Evolutionary conservation across 257 asterid species (phyloP).

Genomic region (Penstemon eatonii): DNA sequence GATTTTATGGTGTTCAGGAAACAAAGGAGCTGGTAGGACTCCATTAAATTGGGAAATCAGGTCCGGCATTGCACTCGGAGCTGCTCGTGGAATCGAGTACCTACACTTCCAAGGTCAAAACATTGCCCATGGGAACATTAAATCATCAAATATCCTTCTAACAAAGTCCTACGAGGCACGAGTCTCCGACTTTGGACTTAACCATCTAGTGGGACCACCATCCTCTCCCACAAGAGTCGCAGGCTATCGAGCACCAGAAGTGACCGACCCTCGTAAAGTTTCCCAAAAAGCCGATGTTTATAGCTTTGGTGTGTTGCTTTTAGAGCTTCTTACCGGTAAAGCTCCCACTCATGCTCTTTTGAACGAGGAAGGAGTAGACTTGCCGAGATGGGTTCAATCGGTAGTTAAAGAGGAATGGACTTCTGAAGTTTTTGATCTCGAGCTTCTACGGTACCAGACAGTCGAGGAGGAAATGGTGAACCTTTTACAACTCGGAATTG

Average conservation of each 20-base stretch:
- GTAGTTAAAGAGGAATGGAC: conserved; percentile 81
- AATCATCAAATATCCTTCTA: conserved; percentile 80
- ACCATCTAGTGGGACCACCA: conserved; percentile 69
- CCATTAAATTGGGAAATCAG: conserved; percentile 78
- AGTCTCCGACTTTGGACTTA: conserved; percentile 75
- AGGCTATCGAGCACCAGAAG: conserved; percentile 89
- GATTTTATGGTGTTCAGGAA: conserved; percentile 44
- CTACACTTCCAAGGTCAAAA: conserved; percentile 60
- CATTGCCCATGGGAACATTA: conserved; percentile 76
- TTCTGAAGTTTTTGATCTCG: conserved; percentile 75
- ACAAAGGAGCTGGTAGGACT: conserved; percentile 76
- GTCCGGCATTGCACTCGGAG: conserved; percentile 68
- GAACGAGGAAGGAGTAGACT: conserved; percentile 82
- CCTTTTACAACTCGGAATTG: conserved; percentile 77
- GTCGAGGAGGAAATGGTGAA: conserved; percentile 82
- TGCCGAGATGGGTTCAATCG: conserved; percentile 87
- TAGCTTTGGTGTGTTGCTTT: conserved; percentile 66
- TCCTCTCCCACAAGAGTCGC: conserved; percentile 68
- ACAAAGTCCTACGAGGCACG: conserved; percentile 62
- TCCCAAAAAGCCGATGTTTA: conserved; percentile 80
- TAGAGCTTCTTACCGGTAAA: conserved; percentile 85
- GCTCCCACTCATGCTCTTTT: conserved; percentile 81
- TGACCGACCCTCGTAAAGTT: conserved; percentile 73
- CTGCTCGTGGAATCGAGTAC: conserved; percentile 74
- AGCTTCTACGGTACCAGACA: conserved; percentile 55